Conservation (phyloP, 306 rosid species). For the Gastrolobium villosum region DNA sequence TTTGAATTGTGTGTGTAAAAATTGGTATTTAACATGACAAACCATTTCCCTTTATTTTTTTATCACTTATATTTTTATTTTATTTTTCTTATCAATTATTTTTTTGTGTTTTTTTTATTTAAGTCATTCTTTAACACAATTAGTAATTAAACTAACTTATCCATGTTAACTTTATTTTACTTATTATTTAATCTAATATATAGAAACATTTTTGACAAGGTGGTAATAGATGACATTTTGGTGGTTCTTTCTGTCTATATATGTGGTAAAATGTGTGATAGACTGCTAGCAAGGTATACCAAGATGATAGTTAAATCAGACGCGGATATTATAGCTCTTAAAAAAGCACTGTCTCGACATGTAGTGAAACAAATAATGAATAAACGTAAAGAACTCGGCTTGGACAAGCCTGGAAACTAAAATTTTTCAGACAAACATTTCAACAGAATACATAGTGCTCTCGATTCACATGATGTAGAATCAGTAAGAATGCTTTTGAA, state of each 20-base stretch:
- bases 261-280: slow-evolving; percentile 62
- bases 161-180: too few relatives aligned
- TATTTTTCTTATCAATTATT: too few relatives aligned
- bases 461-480: slow-evolving; percentile 77
- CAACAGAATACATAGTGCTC: slow-evolving; percentile 71
- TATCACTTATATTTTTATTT: too few relatives aligned
- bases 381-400: slow-evolving; percentile 50
- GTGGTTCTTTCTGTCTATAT: slow-evolving; percentile 58
- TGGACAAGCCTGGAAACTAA: slow-evolving; percentile 37
- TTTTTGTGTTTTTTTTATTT: too few relatives aligned
- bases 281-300: slow-evolving; percentile 49
- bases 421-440: slow-evolving; percentile 61
- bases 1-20: too few relatives aligned
- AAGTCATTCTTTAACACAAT: too few relatives aligned
- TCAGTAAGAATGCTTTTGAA: slow-evolving; percentile 68
- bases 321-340: slow-evolving; percentile 58
- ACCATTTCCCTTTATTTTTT: too few relatives aligned
- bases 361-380: slow-evolving; percentile 54
- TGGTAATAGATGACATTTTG: slow-evolving; percentile 60
- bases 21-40: too few relatives aligned
- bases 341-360: slow-evolving; percentile 59
- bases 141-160: too few relatives aligned
- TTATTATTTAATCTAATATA: too few relatives aligned
- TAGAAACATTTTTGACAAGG: slow-evolving; percentile 56
- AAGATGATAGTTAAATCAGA: slow-evolving; percentile 61